Percentiles rank a stretch among this genome's conserved stretches.
Evolutionary conservation across 495 filamentous ascomycete species (phyloP).

Genomic region (Xylaria telfairii): DNA sequence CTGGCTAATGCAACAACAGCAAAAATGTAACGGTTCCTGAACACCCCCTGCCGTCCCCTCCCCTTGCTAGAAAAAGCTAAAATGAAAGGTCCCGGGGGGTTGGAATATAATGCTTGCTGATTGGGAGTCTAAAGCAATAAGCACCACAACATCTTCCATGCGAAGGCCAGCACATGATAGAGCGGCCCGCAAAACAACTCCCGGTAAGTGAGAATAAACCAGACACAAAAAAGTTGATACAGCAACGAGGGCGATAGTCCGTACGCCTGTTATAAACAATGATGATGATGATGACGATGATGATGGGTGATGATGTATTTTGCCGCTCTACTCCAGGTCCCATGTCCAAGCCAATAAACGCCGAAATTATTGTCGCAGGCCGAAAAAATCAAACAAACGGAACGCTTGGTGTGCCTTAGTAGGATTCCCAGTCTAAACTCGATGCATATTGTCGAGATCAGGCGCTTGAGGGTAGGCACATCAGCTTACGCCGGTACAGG

Average conservation of each 20-base stretch:
- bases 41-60: constrained; percentile 16
- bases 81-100: constrained; percentile 9
- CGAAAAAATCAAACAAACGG: constrained; percentile 21
- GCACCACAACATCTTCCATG: neutral
- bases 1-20: constrained; percentile 14
- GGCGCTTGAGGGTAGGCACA: neutral
- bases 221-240: constrained; percentile 33
- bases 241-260: constrained; percentile 30
- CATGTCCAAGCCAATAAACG: constrained; percentile 40
- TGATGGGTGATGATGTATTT: constrained; percentile 8
- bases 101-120: neutral
- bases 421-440: neutral
- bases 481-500: neutral
- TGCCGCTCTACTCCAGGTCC: constrained; percentile 34
- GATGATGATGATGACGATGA: constrained; percentile 16
- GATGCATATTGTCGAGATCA: constrained; percentile 7
- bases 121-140: neutral
- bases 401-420: neutral
- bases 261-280: constrained; percentile 28
- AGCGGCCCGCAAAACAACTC: neutral
- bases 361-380: constrained; percentile 32
- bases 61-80: constrained; percentile 13
- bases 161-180: neutral
- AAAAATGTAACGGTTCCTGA: constrained; percentile 10
- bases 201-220: constrained; percentile 5